Base-by-base conservation (phyloP, 345 rosid species). In the Syzygium aqueum region DNA sequence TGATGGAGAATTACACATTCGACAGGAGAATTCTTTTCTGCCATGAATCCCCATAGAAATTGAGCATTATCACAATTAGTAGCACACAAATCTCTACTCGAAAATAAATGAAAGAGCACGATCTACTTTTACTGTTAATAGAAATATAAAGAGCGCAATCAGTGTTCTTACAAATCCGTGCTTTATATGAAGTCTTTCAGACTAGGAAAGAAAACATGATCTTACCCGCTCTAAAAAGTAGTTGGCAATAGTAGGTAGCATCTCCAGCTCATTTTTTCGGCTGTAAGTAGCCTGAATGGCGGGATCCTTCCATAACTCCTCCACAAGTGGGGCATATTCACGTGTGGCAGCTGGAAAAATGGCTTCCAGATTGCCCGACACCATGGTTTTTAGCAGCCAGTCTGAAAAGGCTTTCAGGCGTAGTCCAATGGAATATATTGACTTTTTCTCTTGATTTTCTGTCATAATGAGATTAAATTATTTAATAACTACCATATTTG, bases 261-360 rank as follows among this genome's bases (percentile, higher is more conserved):
- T 91, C 89, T 93, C 97, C 87, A 98, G 85, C 89, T 98, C 99
- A 82, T 88, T 91, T 93, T 91, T 93, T 59, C 99, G 92, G 85
- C 91, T 94, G 90, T 95, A 98, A 10, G 99, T 94, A 50, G 95
- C 95, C 91, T 92, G 96, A 87, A 98, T 93, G 23, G 99, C 99
- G 17, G 93, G 73, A 91, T 96, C 98, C 84, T 85, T 94, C 99
- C 99, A 96, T 84, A 98, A 89, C 91, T 96, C 99, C 87, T 95
- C 99, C 87, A 96, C 96, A 82, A 96, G 85, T 80, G 99, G 99
- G 10, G 98, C 97, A 87, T 98, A 98, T 93, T 98, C 99, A 86
- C 99, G 98, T 89, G 95, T 93, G 56, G 99, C 98, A 54, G 98
- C 99, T 21, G 99, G 98, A 89, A 98, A 98, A 89, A 98, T 92